A percentile compares a stretch with the other conserved stretches of the same genome.
phyloP scores from a whole-genome alignment of 352 stramenopile genomes.

The Halophytophthora polymorphica region DNA sequence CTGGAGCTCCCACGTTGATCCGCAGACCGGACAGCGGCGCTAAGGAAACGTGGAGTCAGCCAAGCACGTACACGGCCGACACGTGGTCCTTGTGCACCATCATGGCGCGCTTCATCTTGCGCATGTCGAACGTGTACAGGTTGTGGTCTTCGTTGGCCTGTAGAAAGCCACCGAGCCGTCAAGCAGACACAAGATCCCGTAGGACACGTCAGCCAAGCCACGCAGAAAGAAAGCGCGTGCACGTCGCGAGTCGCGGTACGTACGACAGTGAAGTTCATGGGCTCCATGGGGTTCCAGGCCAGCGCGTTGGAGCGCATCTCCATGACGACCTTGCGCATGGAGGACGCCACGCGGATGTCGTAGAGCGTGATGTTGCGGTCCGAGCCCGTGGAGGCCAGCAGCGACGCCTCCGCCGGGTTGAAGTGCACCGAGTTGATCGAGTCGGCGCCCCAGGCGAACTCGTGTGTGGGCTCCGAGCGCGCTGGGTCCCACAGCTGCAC shows the following conservation, averaged over 20 bases:
- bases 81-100: constrained; percentile 99
- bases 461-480: constrained; percentile 91
- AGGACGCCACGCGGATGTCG: constrained; percentile 88
- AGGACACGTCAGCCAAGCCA: background rate
- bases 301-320: constrained; percentile 97
- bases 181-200: constrained; percentile 6
- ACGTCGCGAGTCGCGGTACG: constrained; percentile 16
- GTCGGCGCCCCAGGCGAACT: constrained; percentile 93
- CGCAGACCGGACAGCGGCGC: no score
- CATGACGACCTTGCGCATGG: constrained; percentile 96
- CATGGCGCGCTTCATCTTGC: constrained; percentile 91
- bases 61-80: constrained; percentile 87
- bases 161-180: constrained; percentile 1
- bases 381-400: constrained; percentile 94
- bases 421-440: constrained; percentile 94
- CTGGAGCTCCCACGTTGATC: no score
- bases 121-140: constrained; percentile 99
- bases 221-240: constrained; percentile 4
- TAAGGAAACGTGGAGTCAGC: background rate
- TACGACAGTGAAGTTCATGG: constrained; percentile 98
- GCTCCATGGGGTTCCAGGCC: constrained; percentile 99
- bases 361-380: constrained; percentile 94
- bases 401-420: constrained; percentile 94
- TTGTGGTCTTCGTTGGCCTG: constrained; percentile 99
- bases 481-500: constrained; percentile 97